phyloP scores from a whole-genome alignment of 768 basidiomycete genomes.

The Agrocybe pediades region DNA sequence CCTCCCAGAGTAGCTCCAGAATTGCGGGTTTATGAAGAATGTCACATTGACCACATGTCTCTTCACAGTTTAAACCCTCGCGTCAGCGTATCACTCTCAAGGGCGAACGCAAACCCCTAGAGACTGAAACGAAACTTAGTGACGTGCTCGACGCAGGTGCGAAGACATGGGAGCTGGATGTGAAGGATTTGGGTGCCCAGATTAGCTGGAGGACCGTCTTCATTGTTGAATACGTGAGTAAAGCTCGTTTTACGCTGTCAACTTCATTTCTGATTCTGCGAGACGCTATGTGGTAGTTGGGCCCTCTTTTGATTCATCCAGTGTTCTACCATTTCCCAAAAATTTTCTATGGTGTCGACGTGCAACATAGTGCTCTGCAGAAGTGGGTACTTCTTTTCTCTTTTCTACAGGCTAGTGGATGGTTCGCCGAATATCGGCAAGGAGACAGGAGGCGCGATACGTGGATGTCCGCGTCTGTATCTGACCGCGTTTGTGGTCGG shows the following conservation, averaged over 20 bases:
- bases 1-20: not conserved
- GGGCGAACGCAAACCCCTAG: conserved; percentile 59
- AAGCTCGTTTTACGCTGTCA: not conserved
- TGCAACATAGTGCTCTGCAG: conserved; percentile 78
- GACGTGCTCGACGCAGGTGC: conserved; percentile 50
- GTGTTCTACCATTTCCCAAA: conserved; percentile 73
- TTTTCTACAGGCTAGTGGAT: too few relatives aligned
- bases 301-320: conserved; percentile 90
- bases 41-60: too few relatives aligned
- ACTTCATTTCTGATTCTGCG: not conserved
- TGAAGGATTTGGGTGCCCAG: conserved; percentile 93
- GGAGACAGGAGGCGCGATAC: too few relatives aligned
- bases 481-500: too few relatives aligned
- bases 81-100: conserved; percentile 76
- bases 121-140: conserved; percentile 62
- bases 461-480: too few relatives aligned
- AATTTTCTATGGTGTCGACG: conserved; percentile 67
- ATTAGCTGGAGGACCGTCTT: conserved; percentile 89
- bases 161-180: conserved; percentile 63
- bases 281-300: conserved; percentile 49
- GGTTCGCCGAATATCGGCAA: too few relatives aligned
- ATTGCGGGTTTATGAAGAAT: too few relatives aligned
- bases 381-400: conserved; percentile 43
- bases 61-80: conserved; percentile 62
- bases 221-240: conserved; percentile 89